Conservation (phyloP, 768 basidiomycete genomes). For the Leucosporidium yakuticum region DNA sequence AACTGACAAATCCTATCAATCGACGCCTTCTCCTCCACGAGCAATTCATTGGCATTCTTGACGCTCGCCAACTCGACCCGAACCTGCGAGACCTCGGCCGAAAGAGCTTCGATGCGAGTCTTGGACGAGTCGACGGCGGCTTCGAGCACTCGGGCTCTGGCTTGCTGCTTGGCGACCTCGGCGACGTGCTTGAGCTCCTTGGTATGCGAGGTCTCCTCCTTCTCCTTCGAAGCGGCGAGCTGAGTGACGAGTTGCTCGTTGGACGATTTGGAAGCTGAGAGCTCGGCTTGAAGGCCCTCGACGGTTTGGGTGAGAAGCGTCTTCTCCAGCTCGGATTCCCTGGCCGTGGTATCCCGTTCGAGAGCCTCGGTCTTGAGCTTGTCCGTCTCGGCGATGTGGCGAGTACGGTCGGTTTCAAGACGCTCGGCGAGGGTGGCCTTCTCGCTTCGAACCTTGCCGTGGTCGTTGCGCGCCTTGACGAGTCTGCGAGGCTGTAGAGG, state of each 20-base stretch:
- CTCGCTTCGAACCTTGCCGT: slow-evolving; percentile 13
- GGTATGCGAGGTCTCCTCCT: not conserved
- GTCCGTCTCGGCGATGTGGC: not conserved
- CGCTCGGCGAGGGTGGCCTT: slow-evolving; percentile 17
- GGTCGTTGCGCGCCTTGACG: slow-evolving; percentile 17
- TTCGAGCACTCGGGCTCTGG: not conserved
- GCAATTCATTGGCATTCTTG: not conserved
- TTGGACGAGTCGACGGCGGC: not conserved
- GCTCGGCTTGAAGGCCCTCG: not conserved
- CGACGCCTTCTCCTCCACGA: not conserved
- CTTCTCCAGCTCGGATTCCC: not conserved
- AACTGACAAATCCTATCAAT: not conserved
- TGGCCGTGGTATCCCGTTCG: not conserved
- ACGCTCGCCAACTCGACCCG: not conserved
- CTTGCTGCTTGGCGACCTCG: not conserved
- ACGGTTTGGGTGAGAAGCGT: not conserved
- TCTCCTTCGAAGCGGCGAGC: not conserved
- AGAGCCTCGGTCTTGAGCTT: not conserved
- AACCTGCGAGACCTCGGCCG: not conserved
- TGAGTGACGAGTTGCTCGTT: not conserved
- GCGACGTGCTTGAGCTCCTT: slow-evolving; percentile 5
- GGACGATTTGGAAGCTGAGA: not conserved
- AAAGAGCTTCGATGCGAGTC: not conserved
- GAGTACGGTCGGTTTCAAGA: slow-evolving; percentile 6
- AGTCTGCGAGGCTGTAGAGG: not conserved